Base-by-base conservation (phyloP, 257 asterid genomes). In the Jacaranda copaia region DNA sequence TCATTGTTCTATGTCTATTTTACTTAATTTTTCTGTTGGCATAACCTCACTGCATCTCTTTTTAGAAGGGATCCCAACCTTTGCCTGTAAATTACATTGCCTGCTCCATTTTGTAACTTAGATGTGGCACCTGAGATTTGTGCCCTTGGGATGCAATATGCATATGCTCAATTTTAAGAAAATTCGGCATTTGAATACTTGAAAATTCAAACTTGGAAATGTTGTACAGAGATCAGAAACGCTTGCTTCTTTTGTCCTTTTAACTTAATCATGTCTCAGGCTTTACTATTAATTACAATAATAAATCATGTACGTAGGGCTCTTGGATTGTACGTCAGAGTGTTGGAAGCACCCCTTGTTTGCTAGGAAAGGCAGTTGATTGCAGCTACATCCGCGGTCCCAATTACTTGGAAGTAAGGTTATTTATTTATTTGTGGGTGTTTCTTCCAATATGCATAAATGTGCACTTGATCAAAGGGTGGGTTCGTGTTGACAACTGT, bases 321-420 rank as follows among this genome's bases (percentile, higher is more conserved):
- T 96, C 99, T 18, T 96, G 99, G 99, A 96, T 96, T 80, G 99
- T 96, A 63, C 99, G 98, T 16, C 99, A 93, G 84, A 96, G 99
- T 85, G 99, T 93, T 66, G 98, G 97, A 83, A 93, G 97, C 89
- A 84, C 90, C 51, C 99, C 99, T 57, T 94, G 99, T 84, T 84
- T 94, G 78, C 89, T 94, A 16, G 98, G 99, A 71, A 96, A 91
- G 75, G 97, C 98, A 57, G 96, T 93, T 35, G 99, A 96, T 82
- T 96, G 99, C 91, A 93, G 84, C 88, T 96, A 93, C 64, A 76
- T 91, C 68, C 96, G 97, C 8, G 93, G 92, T 19, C 86, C 87
- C 16, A 86, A 85, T 68, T 96, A 93, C 85, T 83, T 96, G 89
- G 99, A 93, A 85, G 99, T 90, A 86, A 80, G 89, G 48, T 19